Percentiles rank a stretch among this genome's conserved stretches.
Evolutionary conservation across 2,329 filamentous ascomycete genomes (phyloP).

Genomic region (Dactylella cylindrospora): DNA sequence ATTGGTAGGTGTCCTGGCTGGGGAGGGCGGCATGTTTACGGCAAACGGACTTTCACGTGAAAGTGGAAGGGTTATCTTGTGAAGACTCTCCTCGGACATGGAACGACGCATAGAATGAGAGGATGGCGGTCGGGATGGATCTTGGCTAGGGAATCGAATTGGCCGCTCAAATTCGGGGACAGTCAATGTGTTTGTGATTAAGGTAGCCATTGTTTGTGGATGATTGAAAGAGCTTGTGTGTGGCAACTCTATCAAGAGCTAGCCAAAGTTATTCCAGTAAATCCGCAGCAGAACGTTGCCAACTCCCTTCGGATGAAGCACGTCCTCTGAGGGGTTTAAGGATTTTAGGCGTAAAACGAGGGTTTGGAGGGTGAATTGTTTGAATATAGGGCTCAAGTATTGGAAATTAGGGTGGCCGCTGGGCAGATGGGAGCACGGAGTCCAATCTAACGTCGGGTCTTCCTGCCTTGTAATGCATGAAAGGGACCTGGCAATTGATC

Average conservation of each 20-base stretch:
- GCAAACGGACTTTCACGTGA: conserved; percentile 18
- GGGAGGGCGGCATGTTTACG: conserved; percentile 36
- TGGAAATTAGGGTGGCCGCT: conserved; percentile 39
- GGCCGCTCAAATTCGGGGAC: conserved; percentile 36
- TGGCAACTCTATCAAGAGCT: no score
- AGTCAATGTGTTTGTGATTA: conserved; percentile 11
- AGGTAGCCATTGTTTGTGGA: conserved; percentile 16
- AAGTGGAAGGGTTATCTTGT: conserved; percentile 33
- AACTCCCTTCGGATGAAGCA: neutral
- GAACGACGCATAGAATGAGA: conserved; percentile 32
- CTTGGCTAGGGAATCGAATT: conserved; percentile 19
- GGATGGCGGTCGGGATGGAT: conserved; percentile 34
- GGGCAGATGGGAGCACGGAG: conserved; percentile 19
- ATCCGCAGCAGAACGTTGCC: neutral
- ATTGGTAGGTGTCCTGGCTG: conserved; percentile 31
- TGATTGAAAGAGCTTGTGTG: neutral
- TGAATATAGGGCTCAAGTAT: neutral
- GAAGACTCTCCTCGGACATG: conserved; percentile 37
- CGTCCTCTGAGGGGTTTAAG: neutral
- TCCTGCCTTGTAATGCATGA: conserved; percentile 44
- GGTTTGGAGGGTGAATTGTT: neutral
- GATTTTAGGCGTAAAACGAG: neutral
- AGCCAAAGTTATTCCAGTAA: no score
- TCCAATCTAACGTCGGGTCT: conserved; percentile 43
- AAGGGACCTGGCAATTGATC: conserved; percentile 31